Base-by-base conservation (phyloP, 2,329 filamentous ascomycete genomes). In the Penicillium sp. region DNA sequence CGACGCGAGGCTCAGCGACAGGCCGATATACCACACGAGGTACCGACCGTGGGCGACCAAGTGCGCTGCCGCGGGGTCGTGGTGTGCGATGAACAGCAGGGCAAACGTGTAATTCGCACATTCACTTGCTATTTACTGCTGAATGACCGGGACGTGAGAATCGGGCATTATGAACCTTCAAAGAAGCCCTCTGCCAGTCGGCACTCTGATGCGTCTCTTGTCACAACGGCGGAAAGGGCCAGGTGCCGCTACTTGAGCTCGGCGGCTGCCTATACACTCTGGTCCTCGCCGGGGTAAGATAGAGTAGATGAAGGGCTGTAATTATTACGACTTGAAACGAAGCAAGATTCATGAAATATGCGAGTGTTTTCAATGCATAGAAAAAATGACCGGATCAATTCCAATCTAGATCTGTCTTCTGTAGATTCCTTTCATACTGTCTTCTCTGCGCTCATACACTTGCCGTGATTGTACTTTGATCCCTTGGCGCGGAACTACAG, bases 21-120 rank as follows among this genome's bases (percentile, higher is more conserved):
- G 59, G 73, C 59, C 75, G 76, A 30, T 76, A 79, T 70, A 63
- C 75, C 19, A 78, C 76, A 14, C 67, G 77, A 70, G 76, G 77
- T 8, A 62, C 74, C 30, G 68, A 75, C 16, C 59, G 68, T 43
- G 68, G 65, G 58, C 76, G 77, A 28, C 66, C 74, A 5, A 79
- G 77, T 55, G 76, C 73, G 35, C 64, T 79, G 46, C 76, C 78
- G 22, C 72, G 78, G 57, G 78, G 76, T 7, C 75, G 75, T 59
- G 78, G 77, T 19, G 64, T 68, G 48, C 75, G 74, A 60, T 80
- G 71, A 76, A 62, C 8, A 16, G 37, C 28, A 14, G 45, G 11
- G n/a, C 22, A 10, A n/a, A 8, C 11, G 19, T 51, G 46, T 16
- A 33, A 33, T 33, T 6, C 14, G n/a, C 28, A 33, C 8, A 3